Evolutionary conservation across 192 early-diverging fungal genomes (phyloP).

Genomic region (Entomortierella lignicola): DNA sequence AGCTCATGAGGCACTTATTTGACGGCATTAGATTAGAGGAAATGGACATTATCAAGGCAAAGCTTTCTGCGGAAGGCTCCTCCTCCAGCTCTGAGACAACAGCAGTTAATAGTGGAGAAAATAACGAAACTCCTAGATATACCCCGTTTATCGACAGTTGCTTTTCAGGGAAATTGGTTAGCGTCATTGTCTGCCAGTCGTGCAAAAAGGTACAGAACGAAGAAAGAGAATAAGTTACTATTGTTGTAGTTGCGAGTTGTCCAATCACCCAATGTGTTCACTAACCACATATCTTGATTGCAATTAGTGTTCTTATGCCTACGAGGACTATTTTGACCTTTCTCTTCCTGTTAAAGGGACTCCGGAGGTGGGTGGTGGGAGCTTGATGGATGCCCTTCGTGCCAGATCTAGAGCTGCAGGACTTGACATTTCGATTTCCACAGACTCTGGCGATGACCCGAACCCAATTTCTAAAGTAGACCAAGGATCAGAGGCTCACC

Average conservation of each 20-base stretch:
- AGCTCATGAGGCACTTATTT: slow-evolving; percentile 73
- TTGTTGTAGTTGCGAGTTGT: no score
- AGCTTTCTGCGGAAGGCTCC: background rate
- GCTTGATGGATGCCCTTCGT: slow-evolving; percentile 18
- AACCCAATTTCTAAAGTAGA: slow-evolving; percentile 27
- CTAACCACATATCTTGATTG: background rate
- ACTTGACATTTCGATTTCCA: slow-evolving; percentile 6
- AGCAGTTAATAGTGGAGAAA: background rate
- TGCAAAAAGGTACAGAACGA: slow-evolving; percentile 59
- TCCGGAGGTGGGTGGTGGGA: background rate
- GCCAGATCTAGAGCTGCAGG: slow-evolving; percentile 22
- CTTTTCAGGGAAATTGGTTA: slow-evolving; percentile 76
- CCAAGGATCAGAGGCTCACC: slow-evolving; percentile 26
- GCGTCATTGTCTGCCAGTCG: slow-evolving; percentile 72
- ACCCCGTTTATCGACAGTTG: slow-evolving; percentile 69
- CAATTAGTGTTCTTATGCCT: slow-evolving; percentile 59
- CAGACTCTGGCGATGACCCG: slow-evolving; percentile 4
- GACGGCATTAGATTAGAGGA: slow-evolving; percentile 73
- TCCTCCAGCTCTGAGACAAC: background rate
- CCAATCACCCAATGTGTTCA: background rate
- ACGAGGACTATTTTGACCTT: slow-evolving; percentile 73
- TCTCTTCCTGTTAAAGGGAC: slow-evolving; percentile 63
- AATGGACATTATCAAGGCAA: slow-evolving; percentile 23
- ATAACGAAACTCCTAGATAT: slow-evolving; percentile 8
- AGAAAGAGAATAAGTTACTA: background rate